Evolutionary conservation across 2,329 filamentous ascomycete genomes (phyloP).

Genomic region (Pseudodiploospora longispora): DNA sequence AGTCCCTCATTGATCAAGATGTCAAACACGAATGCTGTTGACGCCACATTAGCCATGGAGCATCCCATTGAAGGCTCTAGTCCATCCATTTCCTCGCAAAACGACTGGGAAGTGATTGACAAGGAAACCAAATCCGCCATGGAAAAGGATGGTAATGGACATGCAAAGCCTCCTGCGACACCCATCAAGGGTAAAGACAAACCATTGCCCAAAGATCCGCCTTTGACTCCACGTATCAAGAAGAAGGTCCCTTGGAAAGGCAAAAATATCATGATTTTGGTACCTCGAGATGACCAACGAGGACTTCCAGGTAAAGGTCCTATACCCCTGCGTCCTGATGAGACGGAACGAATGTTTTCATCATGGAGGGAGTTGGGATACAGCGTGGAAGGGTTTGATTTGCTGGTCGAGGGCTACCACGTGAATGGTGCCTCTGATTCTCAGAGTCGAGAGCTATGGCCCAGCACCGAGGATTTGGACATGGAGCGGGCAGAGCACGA

Average conservation of each 20-base stretch:
- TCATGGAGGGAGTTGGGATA: constrained; percentile 65
- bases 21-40: constrained; percentile 24
- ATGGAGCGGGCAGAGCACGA: constrained; percentile 43
- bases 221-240: constrained; percentile 48
- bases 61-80: constrained; percentile 1
- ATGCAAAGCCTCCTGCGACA: constrained; percentile 23
- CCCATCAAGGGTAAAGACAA: constrained; percentile 28
- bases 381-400: constrained; percentile 58
- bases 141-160: constrained; percentile 15
- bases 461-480: constrained; percentile 49
- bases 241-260: constrained; percentile 70
- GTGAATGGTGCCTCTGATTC: constrained; percentile 35
- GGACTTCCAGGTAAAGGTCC: constrained; percentile 48
- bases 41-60: constrained; percentile 17
- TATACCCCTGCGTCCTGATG: constrained; percentile 44
- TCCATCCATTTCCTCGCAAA: background rate
- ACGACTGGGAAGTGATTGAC: background rate
- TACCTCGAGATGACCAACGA: constrained; percentile 60
- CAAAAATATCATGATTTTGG: constrained; percentile 63
- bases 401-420: constrained; percentile 39
- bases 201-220: constrained; percentile 29
- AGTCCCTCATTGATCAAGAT: constrained; percentile 20
- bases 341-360: constrained; percentile 53
- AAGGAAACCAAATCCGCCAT: background rate
- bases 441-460: constrained; percentile 64